These are phyloP conservation scores for Geranium brycei DNA, from an alignment of 345 rosid genomes.

Conservation along the genomic window DNA sequence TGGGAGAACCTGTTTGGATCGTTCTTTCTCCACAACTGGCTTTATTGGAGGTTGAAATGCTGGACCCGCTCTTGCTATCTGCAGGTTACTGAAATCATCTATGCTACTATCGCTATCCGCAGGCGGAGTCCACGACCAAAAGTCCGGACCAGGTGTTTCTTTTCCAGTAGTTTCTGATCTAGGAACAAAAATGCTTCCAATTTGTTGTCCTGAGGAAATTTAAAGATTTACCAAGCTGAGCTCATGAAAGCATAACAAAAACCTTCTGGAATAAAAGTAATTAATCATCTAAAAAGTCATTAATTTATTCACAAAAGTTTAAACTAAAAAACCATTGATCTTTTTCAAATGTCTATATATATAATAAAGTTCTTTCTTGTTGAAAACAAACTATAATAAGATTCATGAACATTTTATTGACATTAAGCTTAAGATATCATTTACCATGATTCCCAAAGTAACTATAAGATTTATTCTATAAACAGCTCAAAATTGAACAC, in stretches of 20 bases:
- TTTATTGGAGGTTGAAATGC: conserved; percentile 20
- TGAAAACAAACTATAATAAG: too few species aligned
- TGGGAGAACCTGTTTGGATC: conserved; percentile 35
- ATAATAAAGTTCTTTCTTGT: too few species aligned
- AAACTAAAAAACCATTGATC: too few species aligned
- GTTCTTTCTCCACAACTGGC: conserved; percentile 50
- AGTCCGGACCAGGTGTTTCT: conserved; percentile 75
- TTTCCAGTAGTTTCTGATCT: conserved; percentile 30
- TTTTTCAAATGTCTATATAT: too few species aligned
- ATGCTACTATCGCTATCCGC: conserved; percentile 17
- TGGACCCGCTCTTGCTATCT: conserved; percentile 18
- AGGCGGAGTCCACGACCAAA: conserved; percentile 93
- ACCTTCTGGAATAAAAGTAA: too few species aligned
- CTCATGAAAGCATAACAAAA: too few species aligned
- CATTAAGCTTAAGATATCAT: too few species aligned
- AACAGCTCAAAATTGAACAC: too few species aligned
- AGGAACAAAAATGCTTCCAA: conserved; percentile 28
- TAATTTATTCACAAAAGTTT: too few species aligned
- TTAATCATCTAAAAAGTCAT: neutral
- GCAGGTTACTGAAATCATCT: conserved; percentile 13
- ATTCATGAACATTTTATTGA: too few species aligned
- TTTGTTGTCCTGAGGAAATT: conserved; percentile 25
- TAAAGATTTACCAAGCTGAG: neutral
- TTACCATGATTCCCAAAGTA: too few species aligned
- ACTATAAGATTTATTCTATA: too few species aligned